These are phyloP conservation scores for Circinella umbellata DNA, from an alignment of 371 early-diverging fungal species.

Conservation along the genomic window DNA sequence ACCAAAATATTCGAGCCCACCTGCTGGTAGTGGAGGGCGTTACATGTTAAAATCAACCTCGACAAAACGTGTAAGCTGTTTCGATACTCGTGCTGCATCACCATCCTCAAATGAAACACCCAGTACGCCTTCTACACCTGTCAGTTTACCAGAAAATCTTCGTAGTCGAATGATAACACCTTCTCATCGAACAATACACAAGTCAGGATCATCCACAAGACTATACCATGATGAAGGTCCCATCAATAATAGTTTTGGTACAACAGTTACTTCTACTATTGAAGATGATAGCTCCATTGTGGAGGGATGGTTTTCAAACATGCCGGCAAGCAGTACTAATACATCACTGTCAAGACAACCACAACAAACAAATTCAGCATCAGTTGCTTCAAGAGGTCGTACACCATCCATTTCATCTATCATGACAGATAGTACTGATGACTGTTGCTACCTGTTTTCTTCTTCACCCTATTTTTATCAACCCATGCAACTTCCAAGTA, in stretches of 20 bases:
- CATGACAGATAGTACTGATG: constrained; percentile 10
- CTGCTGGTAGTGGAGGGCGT: constrained; percentile 14
- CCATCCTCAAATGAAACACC: constrained; percentile 15
- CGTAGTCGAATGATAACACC: constrained; percentile 2
- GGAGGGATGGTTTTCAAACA: background rate
- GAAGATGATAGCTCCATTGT: background rate
- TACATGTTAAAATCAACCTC: constrained; percentile 1
- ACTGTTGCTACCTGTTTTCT: constrained; percentile 7
- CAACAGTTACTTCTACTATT: background rate
- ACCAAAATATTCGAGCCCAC: constrained; percentile 34
- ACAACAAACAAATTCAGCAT: background rate
- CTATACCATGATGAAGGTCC: background rate
- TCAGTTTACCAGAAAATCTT: constrained; percentile 4
- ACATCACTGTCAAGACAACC: constrained; percentile 7
- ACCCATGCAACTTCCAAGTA: constrained; percentile 15
- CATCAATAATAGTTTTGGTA: background rate
- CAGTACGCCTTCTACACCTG: constrained; percentile 27
- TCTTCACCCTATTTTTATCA: constrained; percentile 15
- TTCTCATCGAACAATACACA: background rate
- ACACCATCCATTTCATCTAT: constrained; percentile 13
- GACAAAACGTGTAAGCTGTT: constrained; percentile 39
- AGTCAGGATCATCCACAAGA: constrained; percentile 1
- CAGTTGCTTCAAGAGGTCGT: background rate
- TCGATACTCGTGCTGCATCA: constrained; percentile 38
- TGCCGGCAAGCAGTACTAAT: background rate